Conservation (phyloP, 1,284 basidiomycete genomes). For the Sphaerobolus stellatus region DNA sequence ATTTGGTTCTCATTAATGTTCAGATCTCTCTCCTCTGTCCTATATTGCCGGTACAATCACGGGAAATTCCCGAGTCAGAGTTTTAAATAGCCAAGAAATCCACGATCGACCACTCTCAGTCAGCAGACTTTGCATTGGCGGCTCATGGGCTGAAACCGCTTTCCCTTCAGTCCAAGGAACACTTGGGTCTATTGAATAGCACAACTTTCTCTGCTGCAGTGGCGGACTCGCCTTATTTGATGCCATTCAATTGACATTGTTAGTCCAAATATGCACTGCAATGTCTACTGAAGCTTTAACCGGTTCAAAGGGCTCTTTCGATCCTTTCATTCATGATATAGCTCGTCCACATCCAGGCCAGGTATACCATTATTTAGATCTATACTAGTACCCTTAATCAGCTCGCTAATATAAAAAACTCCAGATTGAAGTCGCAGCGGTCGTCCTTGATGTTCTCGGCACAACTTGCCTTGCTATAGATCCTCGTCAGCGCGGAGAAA, state of each 20-base stretch:
- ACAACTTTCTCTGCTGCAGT: slow-evolving; percentile 76
- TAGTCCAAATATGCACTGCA: slow-evolving; percentile 78
- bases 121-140: slow-evolving; percentile 60
- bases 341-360: slow-evolving; percentile 82
- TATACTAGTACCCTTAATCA: background rate
- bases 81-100: slow-evolving; percentile 42
- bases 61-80: slow-evolving; percentile 75
- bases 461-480: slow-evolving; percentile 62
- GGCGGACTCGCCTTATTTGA: slow-evolving; percentile 69
- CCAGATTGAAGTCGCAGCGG: slow-evolving; percentile 68
- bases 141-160: slow-evolving; percentile 67
- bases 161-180: slow-evolving; percentile 76
- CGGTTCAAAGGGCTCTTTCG: slow-evolving; percentile 71
- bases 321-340: slow-evolving; percentile 76
- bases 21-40: slow-evolving; percentile 74
- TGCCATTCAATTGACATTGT: slow-evolving; percentile 67
- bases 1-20: background rate
- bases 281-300: slow-evolving; percentile 81
- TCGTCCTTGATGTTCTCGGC: slow-evolving; percentile 62
- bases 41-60: slow-evolving; percentile 81
- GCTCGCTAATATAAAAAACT: background rate
- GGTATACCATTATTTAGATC: too few relatives aligned
- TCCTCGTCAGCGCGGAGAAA: slow-evolving; percentile 44
- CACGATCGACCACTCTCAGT: slow-evolving; percentile 48
- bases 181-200: slow-evolving; percentile 78